A percentile compares a stretch with the other conserved stretches of the same genome.
Evolutionary conservation across 2,329 filamentous ascomycete species (phyloP).

Genomic region (Fusarium virguliforme): DNA sequence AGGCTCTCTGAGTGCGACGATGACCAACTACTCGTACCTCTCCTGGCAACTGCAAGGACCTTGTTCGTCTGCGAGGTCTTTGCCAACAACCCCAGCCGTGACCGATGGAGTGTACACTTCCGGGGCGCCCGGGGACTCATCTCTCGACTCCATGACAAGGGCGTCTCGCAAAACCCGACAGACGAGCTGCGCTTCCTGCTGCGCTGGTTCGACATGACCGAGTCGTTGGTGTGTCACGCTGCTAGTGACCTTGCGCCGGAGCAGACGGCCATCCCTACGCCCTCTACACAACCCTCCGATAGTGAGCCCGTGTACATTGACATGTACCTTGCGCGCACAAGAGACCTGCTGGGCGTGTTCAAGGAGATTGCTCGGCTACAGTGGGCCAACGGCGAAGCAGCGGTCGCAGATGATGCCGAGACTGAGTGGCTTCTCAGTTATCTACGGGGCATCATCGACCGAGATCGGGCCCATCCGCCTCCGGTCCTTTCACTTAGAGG

Average conservation of each 20-base stretch:
- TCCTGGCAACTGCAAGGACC: conserved; percentile 31
- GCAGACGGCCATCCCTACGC: conserved; percentile 36
- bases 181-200: conserved; percentile 38
- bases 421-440: conserved; percentile 34
- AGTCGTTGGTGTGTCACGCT: conserved; percentile 38
- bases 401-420: neutral
- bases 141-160: conserved; percentile 29
- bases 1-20: conserved; percentile 34
- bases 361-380: conserved; percentile 38
- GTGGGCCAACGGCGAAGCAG: neutral
- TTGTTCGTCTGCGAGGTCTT: conserved; percentile 43
- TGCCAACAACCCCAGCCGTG: conserved; percentile 35
- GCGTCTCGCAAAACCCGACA: conserved; percentile 20
- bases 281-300: conserved; percentile 27
- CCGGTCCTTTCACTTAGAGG: conserved; percentile 34
- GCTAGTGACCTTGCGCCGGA: conserved; percentile 31
- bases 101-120: conserved; percentile 44
- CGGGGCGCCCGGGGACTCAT: conserved; percentile 37
- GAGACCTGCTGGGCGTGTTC: conserved; percentile 33
- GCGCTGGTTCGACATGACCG: conserved; percentile 43
- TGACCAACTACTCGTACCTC: conserved; percentile 30
- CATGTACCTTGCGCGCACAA: conserved; percentile 41
- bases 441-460: conserved; percentile 31
- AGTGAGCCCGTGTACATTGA: conserved; percentile 38
- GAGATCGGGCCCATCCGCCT: conserved; percentile 29